Percentiles rank a stretch among this genome's conserved stretches.
Evolutionary conservation across 169 alveolate species (phyloP).

Genomic region (Cryptosporidium meleagridis): DNA sequence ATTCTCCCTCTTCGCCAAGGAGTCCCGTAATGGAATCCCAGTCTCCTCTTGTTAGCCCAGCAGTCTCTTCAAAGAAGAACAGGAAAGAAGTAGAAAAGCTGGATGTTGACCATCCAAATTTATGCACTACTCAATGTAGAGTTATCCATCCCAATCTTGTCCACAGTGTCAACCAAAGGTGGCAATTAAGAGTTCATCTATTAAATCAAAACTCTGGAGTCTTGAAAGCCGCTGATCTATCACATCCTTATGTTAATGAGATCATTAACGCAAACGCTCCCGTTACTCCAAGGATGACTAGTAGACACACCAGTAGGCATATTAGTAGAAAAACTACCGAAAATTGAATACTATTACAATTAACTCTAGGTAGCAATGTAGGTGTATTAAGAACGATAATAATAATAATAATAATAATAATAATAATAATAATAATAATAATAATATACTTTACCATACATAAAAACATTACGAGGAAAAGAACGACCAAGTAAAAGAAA

Average conservation of each 20-base stretch:
- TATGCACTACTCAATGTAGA: conserved; percentile 59
- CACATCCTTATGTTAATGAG: conserved; percentile 71
- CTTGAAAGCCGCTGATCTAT: conserved; percentile 52
- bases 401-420: too few species aligned
- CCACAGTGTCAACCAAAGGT: conserved; percentile 66
- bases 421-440: too few species aligned
- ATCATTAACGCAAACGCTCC: conserved; percentile 71
- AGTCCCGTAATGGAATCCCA: conserved; percentile 5
- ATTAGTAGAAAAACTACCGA: background rate
- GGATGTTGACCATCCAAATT: conserved; percentile 50
- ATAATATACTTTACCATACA: too few species aligned
- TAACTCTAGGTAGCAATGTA: background rate
- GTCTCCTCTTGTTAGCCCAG: conserved; percentile 72
- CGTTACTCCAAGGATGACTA: conserved; percentile 32
- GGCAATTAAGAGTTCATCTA: conserved; percentile 71
- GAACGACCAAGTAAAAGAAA: background rate
- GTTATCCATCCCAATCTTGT: conserved; percentile 70
- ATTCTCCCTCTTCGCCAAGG: conserved; percentile 29
- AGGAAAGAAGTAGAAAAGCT: conserved; percentile 43
- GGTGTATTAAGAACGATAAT: background rate
- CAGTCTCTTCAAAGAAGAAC: conserved; percentile 16
- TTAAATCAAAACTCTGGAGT: conserved; percentile 46
- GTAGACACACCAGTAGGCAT: background rate
- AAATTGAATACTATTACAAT: background rate
- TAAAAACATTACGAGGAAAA: too few species aligned